These are phyloP conservation scores for Eutrema yunnanense DNA, from an alignment of 345 rosid genomes.

Conservation along the genomic window DNA sequence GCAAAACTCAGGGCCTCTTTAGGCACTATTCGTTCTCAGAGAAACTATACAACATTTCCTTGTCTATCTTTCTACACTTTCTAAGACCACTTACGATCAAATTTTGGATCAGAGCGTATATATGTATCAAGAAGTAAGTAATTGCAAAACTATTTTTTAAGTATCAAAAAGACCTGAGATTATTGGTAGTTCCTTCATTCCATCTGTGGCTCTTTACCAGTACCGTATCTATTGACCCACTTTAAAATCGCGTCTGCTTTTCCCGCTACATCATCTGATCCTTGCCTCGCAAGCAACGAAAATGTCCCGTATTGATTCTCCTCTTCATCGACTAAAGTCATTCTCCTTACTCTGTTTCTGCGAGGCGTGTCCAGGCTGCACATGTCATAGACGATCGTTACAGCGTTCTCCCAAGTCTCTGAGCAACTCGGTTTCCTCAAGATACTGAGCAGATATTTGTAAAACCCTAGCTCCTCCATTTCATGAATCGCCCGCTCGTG, in stretches of 20 bases:
- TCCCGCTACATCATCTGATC: slow-evolving; percentile 41
- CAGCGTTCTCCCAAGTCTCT: slow-evolving; percentile 40
- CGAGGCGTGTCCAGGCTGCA: slow-evolving; percentile 24
- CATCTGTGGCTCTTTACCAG: slow-evolving; percentile 6
- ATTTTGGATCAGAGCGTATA: no score
- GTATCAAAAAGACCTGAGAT: not conserved
- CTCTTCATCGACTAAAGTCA: slow-evolving; percentile 25
- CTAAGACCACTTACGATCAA: not conserved
- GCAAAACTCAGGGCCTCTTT: slow-evolving; percentile 3
- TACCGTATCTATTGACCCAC: slow-evolving; percentile 21
- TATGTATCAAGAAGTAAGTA: not conserved
- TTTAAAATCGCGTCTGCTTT: slow-evolving; percentile 41
- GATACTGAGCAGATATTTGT: slow-evolving; percentile 36
- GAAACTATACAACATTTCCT: not conserved
- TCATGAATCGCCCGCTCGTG: slow-evolving; percentile 34
- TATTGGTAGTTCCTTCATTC: not conserved
- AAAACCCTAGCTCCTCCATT: slow-evolving; percentile 36
- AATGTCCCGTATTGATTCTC: slow-evolving; percentile 36
- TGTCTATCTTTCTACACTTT: not conserved
- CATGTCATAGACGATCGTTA: slow-evolving; percentile 37
- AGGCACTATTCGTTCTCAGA: not conserved
- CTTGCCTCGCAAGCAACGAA: slow-evolving; percentile 30
- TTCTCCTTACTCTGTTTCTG: slow-evolving; percentile 8
- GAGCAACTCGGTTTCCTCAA: slow-evolving; percentile 31
- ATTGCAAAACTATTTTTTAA: not conserved